Evolutionary conservation across 768 basidiomycete genomes (phyloP), one percentile per base, ranked within the genome.

Genomic region (Agaricus blazei): DNA sequence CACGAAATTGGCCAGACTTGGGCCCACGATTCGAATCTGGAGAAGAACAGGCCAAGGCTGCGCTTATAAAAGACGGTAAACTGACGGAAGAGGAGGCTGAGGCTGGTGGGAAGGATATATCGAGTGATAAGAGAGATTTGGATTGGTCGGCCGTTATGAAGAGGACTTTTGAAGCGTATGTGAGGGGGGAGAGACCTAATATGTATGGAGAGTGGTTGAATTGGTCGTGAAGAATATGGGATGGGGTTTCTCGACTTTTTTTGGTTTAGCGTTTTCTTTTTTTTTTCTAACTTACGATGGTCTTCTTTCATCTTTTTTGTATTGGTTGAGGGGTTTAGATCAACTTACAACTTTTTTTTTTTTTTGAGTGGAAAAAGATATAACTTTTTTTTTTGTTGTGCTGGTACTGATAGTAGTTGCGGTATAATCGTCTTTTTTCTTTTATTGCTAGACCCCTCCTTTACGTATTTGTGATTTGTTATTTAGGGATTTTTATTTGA

Each of bases 71-170:
- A 44, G 72, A 69, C 28, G 70, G 68, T 15, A 62, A 65, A 23
- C 41, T 51, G 38, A 58, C 60, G 9, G 56, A 65, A 2, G 45
- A 63, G 34, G 64, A 62, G 19, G 61, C 62, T 19, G 60, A 65
- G 40, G 56, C 49, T 3, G 53, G 58, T 6, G 57, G 63, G 8
- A 54, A 53, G 7, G 49, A 64, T 9, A 51, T 48, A 9, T n/a
- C 41, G 19, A 52, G 58, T 52, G 90, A 93, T 68, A 85, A 85
- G 69, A 75, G 81, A 26, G 91, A 93, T 68, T 70, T 93, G 52
- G 83, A 87, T 65, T 97, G 94, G 95, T 79, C 88, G 38, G 80
- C 87, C 15, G 93, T 96, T 45, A 68, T 96, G 56, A 98, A 98
- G 75, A 76, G 95, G 71, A 93, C 91, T n/a, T 95, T 96, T 67